phyloP scores from a whole-genome alignment of 352 stramenopile species.

The Globisporangium mamillatum region DNA sequence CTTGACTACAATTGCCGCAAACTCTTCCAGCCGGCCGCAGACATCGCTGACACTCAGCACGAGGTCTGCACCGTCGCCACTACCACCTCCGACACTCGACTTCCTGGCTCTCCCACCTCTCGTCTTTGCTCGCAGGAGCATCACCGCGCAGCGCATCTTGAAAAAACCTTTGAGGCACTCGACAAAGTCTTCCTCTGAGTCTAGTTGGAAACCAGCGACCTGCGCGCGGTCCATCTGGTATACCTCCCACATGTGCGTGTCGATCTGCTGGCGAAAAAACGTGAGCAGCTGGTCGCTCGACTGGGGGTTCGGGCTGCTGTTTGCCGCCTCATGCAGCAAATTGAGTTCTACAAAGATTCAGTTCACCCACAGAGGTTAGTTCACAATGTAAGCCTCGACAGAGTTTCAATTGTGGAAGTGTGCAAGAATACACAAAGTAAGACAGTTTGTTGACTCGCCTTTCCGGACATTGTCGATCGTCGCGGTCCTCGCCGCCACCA shows the following conservation, averaged over 20 bases:
- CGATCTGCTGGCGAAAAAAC: constrained; percentile 45
- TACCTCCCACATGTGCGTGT: constrained; percentile 42
- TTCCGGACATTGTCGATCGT: constrained; percentile 60
- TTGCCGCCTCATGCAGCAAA: constrained; percentile 23
- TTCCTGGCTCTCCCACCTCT: neutral
- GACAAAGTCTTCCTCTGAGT: constrained; percentile 35
- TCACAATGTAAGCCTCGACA: no score
- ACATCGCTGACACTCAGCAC: constrained; percentile 26
- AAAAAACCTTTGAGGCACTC: constrained; percentile 34
- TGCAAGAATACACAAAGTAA: neutral
- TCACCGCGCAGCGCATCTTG: constrained; percentile 25
- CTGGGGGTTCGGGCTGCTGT: constrained; percentile 6
- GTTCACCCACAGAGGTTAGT: no score
- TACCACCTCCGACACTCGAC: neutral
- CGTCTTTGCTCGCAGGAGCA: no score
- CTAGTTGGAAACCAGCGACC: constrained; percentile 23
- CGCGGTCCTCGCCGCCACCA: constrained; percentile 31
- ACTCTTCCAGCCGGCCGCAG: constrained; percentile 22
- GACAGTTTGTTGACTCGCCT: constrained; percentile 16
- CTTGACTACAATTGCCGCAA: constrained; percentile 20
- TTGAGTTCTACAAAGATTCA: constrained; percentile 26
- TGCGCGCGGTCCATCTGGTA: constrained; percentile 31
- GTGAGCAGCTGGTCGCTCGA: constrained; percentile 33
- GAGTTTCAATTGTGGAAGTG: no score
- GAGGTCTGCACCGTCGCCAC: neutral